Evolutionary conservation across 345 rosid species (phyloP), one percentile per base, ranked within the genome.

Genomic region (Eucalyptus tenuipes): DNA sequence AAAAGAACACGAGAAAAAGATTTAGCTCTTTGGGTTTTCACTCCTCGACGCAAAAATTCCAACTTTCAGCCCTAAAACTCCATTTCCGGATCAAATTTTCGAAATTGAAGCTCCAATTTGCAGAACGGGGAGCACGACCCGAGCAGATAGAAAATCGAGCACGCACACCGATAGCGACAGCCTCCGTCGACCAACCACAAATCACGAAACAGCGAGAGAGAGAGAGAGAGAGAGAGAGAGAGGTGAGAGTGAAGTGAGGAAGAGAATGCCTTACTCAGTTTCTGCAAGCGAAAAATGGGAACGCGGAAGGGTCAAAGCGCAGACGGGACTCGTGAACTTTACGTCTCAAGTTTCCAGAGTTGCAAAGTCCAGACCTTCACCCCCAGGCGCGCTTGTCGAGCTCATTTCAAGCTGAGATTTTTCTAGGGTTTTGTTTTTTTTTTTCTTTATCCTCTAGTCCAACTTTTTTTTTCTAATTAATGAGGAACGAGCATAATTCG

Each of bases 91-190:
- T 68, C 79, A 68, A 68, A 1, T 4, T 68, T 66, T 31, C 24
- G 22, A 68, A 68, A 31, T 68, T 33, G 79, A 68, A 68, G 33
- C 79, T 31, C 79, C 42, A 31, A 40, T 68, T 68, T 31, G 79
- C 22, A 16, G 40, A 16, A 31, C 33, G 79, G 31, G 13, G 68
- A 61, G 68, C 33, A 27, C 68, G 33, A 61, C 29, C 68, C 68
- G 31, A 59, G 68, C 12, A 59, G 31, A 61, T 13, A 61, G 48
- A 61, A 61, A 61, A 61, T 61, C 68, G 68, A 61, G 33, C 31
- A 11, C 24, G 22, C 42, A 16, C 15, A 16, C 79, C 42, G 22
- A 68, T 31, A 31, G 53, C 90, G 88, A 96, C 90, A 95, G 90
- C 85, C 93, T 94, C 27, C 0, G 59, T 53, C 31, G 33, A 59